Evolutionary conservation across 1,139 yeast genomes (phyloP).

Genomic region (Blastobotrys arbuscula): DNA sequence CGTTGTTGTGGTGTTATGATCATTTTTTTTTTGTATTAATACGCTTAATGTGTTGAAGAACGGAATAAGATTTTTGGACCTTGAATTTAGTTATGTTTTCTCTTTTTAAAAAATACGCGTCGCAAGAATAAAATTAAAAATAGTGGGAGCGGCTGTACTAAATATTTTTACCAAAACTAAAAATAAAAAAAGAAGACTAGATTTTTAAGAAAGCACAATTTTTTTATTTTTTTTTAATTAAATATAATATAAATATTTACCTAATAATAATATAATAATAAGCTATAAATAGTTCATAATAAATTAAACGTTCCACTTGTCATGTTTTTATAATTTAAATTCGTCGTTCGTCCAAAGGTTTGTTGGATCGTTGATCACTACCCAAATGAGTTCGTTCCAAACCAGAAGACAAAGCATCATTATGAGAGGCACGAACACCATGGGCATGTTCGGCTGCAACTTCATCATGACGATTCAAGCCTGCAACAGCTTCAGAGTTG

Average conservation of each 20-base stretch:
- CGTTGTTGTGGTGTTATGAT: slow-evolving; percentile 22
- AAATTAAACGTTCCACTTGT: too few relatives aligned
- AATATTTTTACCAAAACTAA: neutral
- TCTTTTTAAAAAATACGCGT: too few relatives aligned
- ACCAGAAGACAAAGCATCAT: neutral
- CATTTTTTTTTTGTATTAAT: neutral
- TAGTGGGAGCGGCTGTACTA: too few relatives aligned
- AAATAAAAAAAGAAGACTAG: neutral
- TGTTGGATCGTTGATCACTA: too few relatives aligned
- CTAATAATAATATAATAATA: too few relatives aligned
- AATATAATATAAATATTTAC: too few relatives aligned
- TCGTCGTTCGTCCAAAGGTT: neutral
- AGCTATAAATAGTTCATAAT: neutral
- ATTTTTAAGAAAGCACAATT: neutral
- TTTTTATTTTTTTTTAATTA: neutral
- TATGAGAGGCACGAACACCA: neutral
- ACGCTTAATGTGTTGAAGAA: too few relatives aligned
- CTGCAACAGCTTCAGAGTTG: neutral
- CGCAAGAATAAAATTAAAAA: too few relatives aligned
- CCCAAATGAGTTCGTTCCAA: neutral
- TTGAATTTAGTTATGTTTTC: too few relatives aligned
- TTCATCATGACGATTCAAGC: neutral
- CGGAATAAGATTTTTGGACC: too few relatives aligned
- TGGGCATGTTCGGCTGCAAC: neutral
- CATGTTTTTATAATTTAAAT: neutral